phyloP scores from a whole-genome alignment of 1,139 yeast species.

The Hyphopichia burtonii region DNA sequence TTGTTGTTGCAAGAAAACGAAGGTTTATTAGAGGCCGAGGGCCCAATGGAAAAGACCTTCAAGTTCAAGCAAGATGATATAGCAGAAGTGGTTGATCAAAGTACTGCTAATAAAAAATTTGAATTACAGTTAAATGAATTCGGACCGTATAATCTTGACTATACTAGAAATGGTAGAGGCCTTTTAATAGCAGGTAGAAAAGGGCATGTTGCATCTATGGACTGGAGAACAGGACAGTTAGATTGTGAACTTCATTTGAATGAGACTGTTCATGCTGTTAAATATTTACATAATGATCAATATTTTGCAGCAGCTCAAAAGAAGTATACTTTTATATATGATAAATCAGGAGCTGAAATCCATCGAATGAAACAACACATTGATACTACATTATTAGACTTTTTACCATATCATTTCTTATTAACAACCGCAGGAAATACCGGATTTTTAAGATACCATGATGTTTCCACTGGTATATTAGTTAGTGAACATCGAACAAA shows the following conservation, averaged over 20 bases:
- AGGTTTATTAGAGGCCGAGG: conserved; percentile 89
- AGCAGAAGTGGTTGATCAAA: conserved; percentile 70
- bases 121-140: conserved; percentile 70
- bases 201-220: conserved; percentile 95
- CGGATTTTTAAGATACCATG: conserved; percentile 89
- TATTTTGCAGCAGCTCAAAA: conserved; percentile 97
- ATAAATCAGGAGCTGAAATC: conserved; percentile 84
- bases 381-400: conserved; percentile 80
- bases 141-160: conserved; percentile 86
- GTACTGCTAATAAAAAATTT: conserved; percentile 74
- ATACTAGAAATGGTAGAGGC: conserved; percentile 83
- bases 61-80: conserved; percentile 84
- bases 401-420: conserved; percentile 88
- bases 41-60: conserved; percentile 81
- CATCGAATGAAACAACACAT: conserved; percentile 90
- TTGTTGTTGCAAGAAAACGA: conserved; percentile 77
- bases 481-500: conserved; percentile 85
- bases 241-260: conserved; percentile 80
- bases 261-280: conserved; percentile 89
- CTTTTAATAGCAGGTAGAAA: conserved; percentile 81
- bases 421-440: conserved; percentile 86
- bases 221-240: conserved; percentile 87
- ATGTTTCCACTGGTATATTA: conserved; percentile 87
- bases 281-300: conserved; percentile 88
- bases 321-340: conserved; percentile 90